phyloP scores from a whole-genome alignment of 352 stramenopile species.

The Phytophthora multivora region DNA sequence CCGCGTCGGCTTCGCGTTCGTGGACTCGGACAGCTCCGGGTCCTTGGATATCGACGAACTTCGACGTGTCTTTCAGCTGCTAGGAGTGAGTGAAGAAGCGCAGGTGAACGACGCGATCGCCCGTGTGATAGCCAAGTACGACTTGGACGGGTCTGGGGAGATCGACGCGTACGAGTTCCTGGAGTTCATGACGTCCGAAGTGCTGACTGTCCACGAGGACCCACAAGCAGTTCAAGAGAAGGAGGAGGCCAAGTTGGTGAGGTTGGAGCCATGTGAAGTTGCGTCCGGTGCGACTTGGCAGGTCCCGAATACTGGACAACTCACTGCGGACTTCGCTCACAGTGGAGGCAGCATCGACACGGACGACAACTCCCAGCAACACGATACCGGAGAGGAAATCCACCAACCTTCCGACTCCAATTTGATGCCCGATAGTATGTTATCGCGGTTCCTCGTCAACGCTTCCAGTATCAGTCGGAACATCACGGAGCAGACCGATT shows the following conservation, averaged over 20 bases:
- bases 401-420: slow-evolving; percentile 2
- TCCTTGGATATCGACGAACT: slow-evolving; percentile 58
- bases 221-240: not conserved
- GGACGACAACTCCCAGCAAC: not conserved
- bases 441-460: slow-evolving; percentile 51
- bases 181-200: slow-evolving; percentile 70
- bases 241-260: slow-evolving; percentile 2
- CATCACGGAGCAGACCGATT: slow-evolving; percentile 56
- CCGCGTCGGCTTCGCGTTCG: slow-evolving; percentile 59
- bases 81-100: slow-evolving; percentile 49
- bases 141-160: slow-evolving; percentile 71
- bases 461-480: slow-evolving; percentile 51
- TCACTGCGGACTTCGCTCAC: slow-evolving; percentile 46
- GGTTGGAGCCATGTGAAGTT: slow-evolving; percentile 19
- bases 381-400: not conserved
- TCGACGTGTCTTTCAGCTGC: slow-evolving; percentile 49
- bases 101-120: slow-evolving; percentile 42
- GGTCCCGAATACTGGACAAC: slow-evolving; percentile 37
- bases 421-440: slow-evolving; percentile 39
- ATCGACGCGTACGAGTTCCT: slow-evolving; percentile 79
- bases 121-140: slow-evolving; percentile 62
- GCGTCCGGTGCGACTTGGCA: slow-evolving; percentile 44
- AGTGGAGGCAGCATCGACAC: slow-evolving; percentile 1
- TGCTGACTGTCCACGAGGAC: slow-evolving; percentile 33
- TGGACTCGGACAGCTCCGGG: slow-evolving; percentile 63